Base-by-base conservation (phyloP, 176 grass and related monocot genomes). In the Tillandsia leiboldiana region DNA sequence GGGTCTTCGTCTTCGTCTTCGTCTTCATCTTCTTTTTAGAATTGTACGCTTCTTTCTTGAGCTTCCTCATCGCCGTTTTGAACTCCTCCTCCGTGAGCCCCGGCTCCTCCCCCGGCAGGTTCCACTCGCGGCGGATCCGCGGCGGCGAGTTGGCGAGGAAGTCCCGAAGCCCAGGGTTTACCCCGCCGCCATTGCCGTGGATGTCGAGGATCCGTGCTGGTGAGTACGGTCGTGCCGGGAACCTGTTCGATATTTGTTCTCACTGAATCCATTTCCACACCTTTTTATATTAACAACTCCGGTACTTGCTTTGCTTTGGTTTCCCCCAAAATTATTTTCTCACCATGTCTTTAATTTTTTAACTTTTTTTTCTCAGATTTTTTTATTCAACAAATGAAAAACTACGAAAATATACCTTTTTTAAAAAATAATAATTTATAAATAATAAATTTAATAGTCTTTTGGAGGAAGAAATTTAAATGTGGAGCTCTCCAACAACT, bases 81-180 rank as follows among this genome's bases (percentile, higher is more conserved):
- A 80, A 85, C 72, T 85, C 83, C 20, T 33, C 74, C 2, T 80
- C 77, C 2, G 65, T 80, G 11, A 85, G 67, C 22, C 83, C 67
- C 18, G n/a, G 48, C 8, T 78, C 75, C 50, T 83, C 63, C 10
- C 14, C 42, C 49, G 56, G 77, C 2, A 85, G 62, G 6, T 85
- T 74, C 83, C 83, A 85, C 70, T 85, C 83, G 2, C 47, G 70
- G 7, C 51, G 71, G 61, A 85, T 85, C 70, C 77, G 72, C 51
- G 83, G 83, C 5, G 83, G 83, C 18, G 83, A 85, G 51, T 80
- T 52, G 58, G 69, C 57, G 22, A 85, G 66, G 67, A 85, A 85
- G n/a, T 66, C 33, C 33, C 59, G 42, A 8, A 85, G 66, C 70
- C 72, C 53, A 2, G 83, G 83, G 33, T 63, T 22, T 7, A 0